phyloP scores from a whole-genome alignment of 805 yeast species.

The Candida krabiensis region DNA sequence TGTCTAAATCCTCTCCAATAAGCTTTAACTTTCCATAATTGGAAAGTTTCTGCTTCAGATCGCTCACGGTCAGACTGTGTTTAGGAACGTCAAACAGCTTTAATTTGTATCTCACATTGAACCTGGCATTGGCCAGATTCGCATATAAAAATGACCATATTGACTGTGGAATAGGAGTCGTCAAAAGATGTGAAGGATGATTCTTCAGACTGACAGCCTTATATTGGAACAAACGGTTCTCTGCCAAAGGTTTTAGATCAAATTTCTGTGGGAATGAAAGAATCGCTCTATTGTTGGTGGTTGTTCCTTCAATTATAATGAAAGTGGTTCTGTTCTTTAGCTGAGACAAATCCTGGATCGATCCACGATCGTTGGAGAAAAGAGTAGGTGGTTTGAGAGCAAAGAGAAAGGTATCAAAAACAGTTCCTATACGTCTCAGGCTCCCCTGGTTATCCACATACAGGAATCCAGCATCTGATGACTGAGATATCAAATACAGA shows the following conservation, averaged over 20 bases:
- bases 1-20: slow-evolving; percentile 45
- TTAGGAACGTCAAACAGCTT: slow-evolving; percentile 21
- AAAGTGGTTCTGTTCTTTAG: slow-evolving; percentile 46
- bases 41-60: slow-evolving; percentile 31
- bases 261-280: slow-evolving; percentile 50
- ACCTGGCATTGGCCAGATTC: slow-evolving; percentile 8
- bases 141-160: slow-evolving; percentile 10
- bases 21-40: slow-evolving; percentile 50
- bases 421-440: slow-evolving; percentile 12
- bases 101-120: slow-evolving; percentile 20
- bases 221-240: slow-evolving; percentile 20
- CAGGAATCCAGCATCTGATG: slow-evolving; percentile 13
- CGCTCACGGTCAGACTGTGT: slow-evolving; percentile 7
- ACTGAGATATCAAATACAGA: slow-evolving; percentile 16
- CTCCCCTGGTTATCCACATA: slow-evolving; percentile 18
- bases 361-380: neutral
- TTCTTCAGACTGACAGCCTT: slow-evolving; percentile 40
- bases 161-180: slow-evolving; percentile 33
- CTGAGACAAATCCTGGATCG: slow-evolving; percentile 21
- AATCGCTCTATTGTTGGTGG: slow-evolving; percentile 79
- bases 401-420: slow-evolving; percentile 15
- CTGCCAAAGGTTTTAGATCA: slow-evolving; percentile 12
- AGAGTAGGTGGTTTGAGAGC: slow-evolving; percentile 16
- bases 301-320: slow-evolving; percentile 76
- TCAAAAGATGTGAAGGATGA: slow-evolving; percentile 36